Base-by-base conservation (phyloP, 139 green algal species). In the Coelastrella sp. region DNA sequence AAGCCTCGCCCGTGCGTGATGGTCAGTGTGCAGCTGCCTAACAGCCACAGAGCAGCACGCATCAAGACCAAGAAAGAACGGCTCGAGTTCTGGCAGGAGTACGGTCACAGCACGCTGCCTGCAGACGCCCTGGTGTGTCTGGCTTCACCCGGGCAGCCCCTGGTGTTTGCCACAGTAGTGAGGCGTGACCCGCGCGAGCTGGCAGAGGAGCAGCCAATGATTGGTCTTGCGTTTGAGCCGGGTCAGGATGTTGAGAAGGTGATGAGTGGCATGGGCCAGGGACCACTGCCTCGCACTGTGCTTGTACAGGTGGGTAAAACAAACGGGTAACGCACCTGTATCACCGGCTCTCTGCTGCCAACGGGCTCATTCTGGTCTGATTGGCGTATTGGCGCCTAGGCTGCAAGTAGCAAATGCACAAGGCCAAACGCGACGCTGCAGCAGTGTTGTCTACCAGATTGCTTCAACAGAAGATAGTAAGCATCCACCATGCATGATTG, bases 41-140 rank as follows among this genome's bases (percentile, higher is more conserved):
- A 5, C 0, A 71, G 82, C 32, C 92, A 95, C 82, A 32, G 76
- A 3, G 86, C 83, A 13, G 3, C 8, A 11, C 78, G 88, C 68
- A 56, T 92, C 11, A 81, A 74, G 23, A 85, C n/a, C 57, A 16
- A 74, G 22, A 54, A 86, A 59, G 86, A 93, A 87, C 90, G 90
- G 7, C 3, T 89, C 61, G 80, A 74, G 5, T 95, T 87, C 81
- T 95, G 93, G 93, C 71, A n/a, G 0, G 75, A 91, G 4, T 88
- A 81, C 77, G 92, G 91, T 5, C 75, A 81, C 17, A 80, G 91
- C 5, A 92, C 85, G 8, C 81, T 95, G 61, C 71, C 91, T 5
- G 60, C 54, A 14, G 93, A 94, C 64, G 84, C 90, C n/a, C n/a
- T 95, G 78, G 89, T 95, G 64, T 94, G 90, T 74, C 64, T 95